phyloP scores from a whole-genome alignment of 2,329 filamentous ascomycete genomes.

The Graphium sp. region DNA sequence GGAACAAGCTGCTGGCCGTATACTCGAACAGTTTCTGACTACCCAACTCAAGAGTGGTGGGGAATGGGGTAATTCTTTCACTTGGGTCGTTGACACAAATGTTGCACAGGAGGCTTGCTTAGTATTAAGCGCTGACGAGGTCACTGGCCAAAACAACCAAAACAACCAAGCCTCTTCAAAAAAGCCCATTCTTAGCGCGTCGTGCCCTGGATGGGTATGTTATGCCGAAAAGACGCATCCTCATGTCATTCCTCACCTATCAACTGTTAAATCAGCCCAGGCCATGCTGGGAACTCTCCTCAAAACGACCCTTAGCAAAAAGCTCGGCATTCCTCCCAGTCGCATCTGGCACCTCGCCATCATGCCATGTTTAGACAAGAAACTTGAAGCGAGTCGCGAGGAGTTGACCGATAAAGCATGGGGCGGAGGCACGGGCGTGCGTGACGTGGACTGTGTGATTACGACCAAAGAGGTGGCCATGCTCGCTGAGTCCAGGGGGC shows the following conservation, averaged over 20 bases:
- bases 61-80: conserved; percentile 56
- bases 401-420: conserved; percentile 76
- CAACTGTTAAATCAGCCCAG: conserved; percentile 83
- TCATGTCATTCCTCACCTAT: conserved; percentile 80
- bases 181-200: conserved; percentile 61
- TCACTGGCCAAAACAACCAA: too few relatives aligned
- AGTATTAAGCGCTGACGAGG: conserved; percentile 63
- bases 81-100: conserved; percentile 86
- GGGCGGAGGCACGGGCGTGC: conserved; percentile 41
- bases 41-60: conserved; percentile 24
- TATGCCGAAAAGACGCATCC: conserved; percentile 98
- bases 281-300: conserved; percentile 78
- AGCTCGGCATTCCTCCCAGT: conserved; percentile 54
- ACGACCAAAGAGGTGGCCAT: conserved; percentile 89
- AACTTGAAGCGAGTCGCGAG: conserved; percentile 84
- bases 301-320: conserved; percentile 67
- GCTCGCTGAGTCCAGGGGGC: conserved; percentile 63
- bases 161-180: conserved; percentile 19
- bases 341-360: conserved; percentile 88
- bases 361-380: conserved; percentile 99
- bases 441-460: conserved; percentile 96
- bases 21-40: conserved; percentile 67
- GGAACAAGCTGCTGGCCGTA: conserved; percentile 56
- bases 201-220: conserved; percentile 96
- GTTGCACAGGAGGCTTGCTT: conserved; percentile 65